Percentiles rank a stretch among this genome's conserved stretches.
Evolutionary conservation across 306 rosid species (phyloP).

Genomic region (Fragaria vesca): DNA sequence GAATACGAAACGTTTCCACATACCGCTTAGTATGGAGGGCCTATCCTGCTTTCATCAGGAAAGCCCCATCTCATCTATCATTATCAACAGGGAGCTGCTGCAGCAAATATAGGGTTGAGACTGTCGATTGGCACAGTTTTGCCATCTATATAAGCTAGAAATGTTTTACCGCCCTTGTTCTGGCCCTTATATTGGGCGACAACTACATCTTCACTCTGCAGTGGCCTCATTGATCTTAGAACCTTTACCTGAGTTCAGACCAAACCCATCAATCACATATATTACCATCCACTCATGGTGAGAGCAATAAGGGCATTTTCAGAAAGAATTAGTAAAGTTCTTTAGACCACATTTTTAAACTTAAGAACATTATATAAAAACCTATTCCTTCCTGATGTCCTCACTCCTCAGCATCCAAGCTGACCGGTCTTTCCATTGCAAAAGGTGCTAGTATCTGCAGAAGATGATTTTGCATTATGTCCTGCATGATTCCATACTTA

Average conservation of each 20-base stretch:
- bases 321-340: background rate
- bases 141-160: conserved; percentile 28
- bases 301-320: background rate
- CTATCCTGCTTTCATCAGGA: conserved; percentile 97
- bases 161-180: conserved; percentile 29
- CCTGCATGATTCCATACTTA: conserved; percentile 57
- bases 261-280: conserved; percentile 11
- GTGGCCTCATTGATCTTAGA: conserved; percentile 80
- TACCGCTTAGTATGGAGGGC: conserved; percentile 26
- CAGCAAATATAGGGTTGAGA: conserved; percentile 93
- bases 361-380: conserved; percentile 7
- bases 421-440: conserved; percentile 98
- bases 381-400: conserved; percentile 94
- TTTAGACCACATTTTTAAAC: conserved; percentile 1
- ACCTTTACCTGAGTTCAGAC: conserved; percentile 74
- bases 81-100: conserved; percentile 81
- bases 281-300: background rate
- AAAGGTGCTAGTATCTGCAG: conserved; percentile 87
- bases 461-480: conserved; percentile 97
- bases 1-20: no score
- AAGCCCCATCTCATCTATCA: conserved; percentile 98
- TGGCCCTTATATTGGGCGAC: conserved; percentile 84
- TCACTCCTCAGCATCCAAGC: conserved; percentile 70
- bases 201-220: conserved; percentile 78
- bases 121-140: conserved; percentile 76